Evolutionary conservation across 75 land plant genomes (phyloP), one percentile per base, ranked within the genome.

Genomic region (Gnetum montanum): DNA sequence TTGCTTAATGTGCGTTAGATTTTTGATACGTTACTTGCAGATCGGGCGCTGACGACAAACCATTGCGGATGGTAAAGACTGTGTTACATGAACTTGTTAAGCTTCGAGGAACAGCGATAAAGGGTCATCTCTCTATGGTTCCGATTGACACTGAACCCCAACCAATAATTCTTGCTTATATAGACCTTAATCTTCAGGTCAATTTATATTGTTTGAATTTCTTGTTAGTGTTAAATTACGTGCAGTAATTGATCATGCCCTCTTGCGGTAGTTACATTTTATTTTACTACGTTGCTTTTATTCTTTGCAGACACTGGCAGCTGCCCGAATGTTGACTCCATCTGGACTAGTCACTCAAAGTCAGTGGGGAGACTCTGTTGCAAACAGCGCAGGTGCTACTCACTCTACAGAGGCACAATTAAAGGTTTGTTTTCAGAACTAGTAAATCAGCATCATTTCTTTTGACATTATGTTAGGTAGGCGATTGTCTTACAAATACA

Each of bases 31-130:
- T 45, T 26, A 25, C 20, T 36, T n/a, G n/a, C 76, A 94, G 99
- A 68, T 91, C 99, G 66, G 99, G 97, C 46, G 99, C 99, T 61
- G 99, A 95, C 79, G 99, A 95, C 54, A 95, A 95, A 62, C 99
- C 99, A 7, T 54, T 95, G 43, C 82, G 99, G 3, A 95, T 95
- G 99, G 99, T 95, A 0, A 95, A 95, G 78, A 95, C 99, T 51
- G 92, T 95, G 26, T 63, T 95, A 52, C 99, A 95, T 71, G 99
- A 95, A 74, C 83, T 95, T 43, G 99, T 95, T 23, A 95, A 95
- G 65, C 81, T 90, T 45, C 85, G 97, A 50, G 97, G 89, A 43
- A 86, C 99, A 52, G 88, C 99, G 50, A 95, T 95, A 6, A 95
- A 95, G 59, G 99, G 97, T 34, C 99, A 95, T 60, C 79, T 95